Conservation (phyloP, 331 rosid genomes). For the Pyracantha coccinea region DNA sequence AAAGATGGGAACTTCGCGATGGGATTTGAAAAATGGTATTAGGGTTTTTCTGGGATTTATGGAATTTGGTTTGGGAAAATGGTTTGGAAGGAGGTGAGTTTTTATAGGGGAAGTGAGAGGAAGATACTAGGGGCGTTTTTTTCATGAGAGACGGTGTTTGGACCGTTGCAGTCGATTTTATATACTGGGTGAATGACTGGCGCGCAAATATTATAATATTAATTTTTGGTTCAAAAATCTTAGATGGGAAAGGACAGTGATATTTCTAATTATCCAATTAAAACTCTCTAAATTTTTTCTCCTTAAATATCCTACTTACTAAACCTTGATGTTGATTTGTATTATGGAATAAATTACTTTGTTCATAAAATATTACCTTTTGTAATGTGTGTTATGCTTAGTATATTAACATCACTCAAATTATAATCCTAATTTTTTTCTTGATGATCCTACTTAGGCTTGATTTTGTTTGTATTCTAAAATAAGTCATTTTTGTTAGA, state of each 20-base stretch:
- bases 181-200: not conserved
- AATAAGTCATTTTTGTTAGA: too few species aligned
- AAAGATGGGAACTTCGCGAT: not conserved
- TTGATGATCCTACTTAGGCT: too few species aligned
- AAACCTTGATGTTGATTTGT: too few species aligned
- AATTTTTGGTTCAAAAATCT: not conserved
- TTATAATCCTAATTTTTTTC: too few species aligned
- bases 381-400: not conserved
- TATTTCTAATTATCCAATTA: not conserved
- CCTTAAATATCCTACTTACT: too few species aligned
- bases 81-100: not conserved
- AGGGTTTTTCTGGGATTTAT: not conserved
- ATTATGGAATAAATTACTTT: too few species aligned
- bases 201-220: not conserved
- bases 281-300: too few species aligned
- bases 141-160: not conserved
- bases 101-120: not conserved
- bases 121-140: not conserved
- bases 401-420: not conserved
- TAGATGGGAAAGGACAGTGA: not conserved
- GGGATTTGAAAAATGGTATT: not conserved
- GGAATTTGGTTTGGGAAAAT: not conserved
- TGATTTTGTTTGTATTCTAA: too few species aligned
- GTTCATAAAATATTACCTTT: not conserved
- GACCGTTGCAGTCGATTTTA: conserved; percentile 3